phyloP scores from a whole-genome alignment of 2,329 filamentous ascomycete species.

The Aspergillus chevalieri region DNA sequence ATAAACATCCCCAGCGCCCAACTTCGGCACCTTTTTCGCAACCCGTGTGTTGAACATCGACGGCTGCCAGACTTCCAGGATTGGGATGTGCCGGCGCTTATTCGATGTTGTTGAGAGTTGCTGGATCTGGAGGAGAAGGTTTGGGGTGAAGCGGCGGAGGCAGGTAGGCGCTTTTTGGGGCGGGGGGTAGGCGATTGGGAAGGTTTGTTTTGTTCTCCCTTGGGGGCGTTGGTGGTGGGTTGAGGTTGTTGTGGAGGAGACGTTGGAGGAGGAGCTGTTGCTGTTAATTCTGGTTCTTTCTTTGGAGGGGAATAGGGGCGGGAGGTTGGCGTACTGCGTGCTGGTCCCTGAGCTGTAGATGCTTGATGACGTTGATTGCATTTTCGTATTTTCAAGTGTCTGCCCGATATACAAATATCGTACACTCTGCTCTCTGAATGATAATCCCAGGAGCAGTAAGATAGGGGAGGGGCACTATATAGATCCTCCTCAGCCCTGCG shows the following conservation, averaged over 20 bases:
- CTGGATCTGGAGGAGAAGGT: slow-evolving; percentile 28
- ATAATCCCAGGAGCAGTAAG: no score
- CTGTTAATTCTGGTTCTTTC: background rate
- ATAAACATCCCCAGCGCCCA: slow-evolving; percentile 23
- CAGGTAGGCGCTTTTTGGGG: slow-evolving; percentile 19
- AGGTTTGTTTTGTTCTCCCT: slow-evolving; percentile 7
- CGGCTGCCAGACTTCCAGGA: slow-evolving; percentile 27
- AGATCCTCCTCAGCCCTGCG: no score
- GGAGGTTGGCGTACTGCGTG: background rate
- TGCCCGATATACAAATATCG: background rate
- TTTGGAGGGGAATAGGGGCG: background rate
- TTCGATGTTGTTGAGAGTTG: slow-evolving; percentile 17
- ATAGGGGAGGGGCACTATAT: no score
- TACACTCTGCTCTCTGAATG: background rate
- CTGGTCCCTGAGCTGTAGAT: background rate
- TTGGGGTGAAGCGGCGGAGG: slow-evolving; percentile 20
- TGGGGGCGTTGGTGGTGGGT: background rate
- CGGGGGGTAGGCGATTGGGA: slow-evolving; percentile 25
- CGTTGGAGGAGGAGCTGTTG: background rate
- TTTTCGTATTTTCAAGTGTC: background rate
- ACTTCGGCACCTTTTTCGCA: slow-evolving; percentile 15
- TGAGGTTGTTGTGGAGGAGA: background rate
- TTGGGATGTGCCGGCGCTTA: slow-evolving; percentile 16
- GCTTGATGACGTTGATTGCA: background rate
- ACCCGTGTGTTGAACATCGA: slow-evolving; percentile 18